These are phyloP conservation scores for Solanum pinnatisectum DNA, from an alignment of 257 asterid species.

Conservation along the genomic window DNA sequence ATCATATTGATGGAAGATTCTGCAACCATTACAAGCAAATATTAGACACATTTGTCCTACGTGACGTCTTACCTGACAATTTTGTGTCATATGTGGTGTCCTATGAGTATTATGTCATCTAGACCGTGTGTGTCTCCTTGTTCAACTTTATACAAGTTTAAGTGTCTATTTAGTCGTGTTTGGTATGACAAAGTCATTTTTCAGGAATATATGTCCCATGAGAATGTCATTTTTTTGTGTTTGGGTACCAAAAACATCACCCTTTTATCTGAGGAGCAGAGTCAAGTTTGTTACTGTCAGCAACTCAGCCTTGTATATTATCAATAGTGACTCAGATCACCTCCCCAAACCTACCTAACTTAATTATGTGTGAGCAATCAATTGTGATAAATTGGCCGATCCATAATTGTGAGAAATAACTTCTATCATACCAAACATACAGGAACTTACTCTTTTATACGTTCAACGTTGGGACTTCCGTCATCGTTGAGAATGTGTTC, in stretches of 20 bases:
- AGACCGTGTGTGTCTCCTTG: not conserved
- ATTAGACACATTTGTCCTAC: not conserved
- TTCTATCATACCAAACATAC: not conserved
- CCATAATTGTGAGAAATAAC: not conserved
- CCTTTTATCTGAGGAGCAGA: too few species aligned
- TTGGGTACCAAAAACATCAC: not conserved
- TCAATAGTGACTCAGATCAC: not conserved
- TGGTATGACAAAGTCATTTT: not conserved
- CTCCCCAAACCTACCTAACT: not conserved
- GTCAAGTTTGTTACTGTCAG: too few species aligned
- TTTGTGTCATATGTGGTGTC: too few species aligned
- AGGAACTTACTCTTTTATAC: conserved; percentile 14
- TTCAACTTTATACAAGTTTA: not conserved
- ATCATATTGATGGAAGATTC: conserved; percentile 36
- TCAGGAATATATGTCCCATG: not conserved
- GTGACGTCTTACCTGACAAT: not conserved
- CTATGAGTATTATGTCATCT: not conserved
- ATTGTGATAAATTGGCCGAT: not conserved
- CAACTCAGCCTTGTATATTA: too few species aligned
- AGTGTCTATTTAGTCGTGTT: not conserved
- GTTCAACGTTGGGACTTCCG: conserved; percentile 23
- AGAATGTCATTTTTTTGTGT: not conserved
- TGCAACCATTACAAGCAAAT: conserved; percentile 3
- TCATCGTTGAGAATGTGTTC: conserved; percentile 13
- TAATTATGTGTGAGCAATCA: not conserved